Base-by-base conservation (phyloP, 331 rosid genomes). In the Acacia pycnantha region DNA sequence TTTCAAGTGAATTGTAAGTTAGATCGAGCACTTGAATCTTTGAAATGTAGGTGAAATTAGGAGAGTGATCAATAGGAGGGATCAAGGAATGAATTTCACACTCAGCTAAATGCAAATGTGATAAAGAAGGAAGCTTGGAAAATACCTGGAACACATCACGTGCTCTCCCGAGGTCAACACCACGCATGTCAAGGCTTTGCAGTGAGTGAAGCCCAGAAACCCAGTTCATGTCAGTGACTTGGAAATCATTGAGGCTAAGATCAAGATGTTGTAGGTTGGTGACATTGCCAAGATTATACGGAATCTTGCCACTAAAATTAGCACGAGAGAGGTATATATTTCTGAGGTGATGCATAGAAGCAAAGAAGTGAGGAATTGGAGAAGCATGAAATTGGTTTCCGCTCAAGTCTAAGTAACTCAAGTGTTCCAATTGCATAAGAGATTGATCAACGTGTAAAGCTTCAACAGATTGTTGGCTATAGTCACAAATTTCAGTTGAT, bases 331-430 rank as follows among this genome's bases (percentile, higher is more conserved):
- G 80, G 50, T 74, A 80, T 4, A 83, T 83, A 77, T 83, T 13
- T 9, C 19, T 66, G 2, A 88, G 19, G 0, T 74, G 41, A 37
- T 47, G 7, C 82, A 85, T 31, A 0, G 86, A 88, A 31, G 78
- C 78, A 11, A 88, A 15, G 79, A 80, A 83, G 11, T 31, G 18
- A 2, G 87, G 91, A 19, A 85, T 81, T 6, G 21, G 31, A 35
- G 72, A 51, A 1, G 54, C 85, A 2, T 46, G 50, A 16, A 85
- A 77, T 18, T 76, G n/a, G 37, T 81, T 81, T 53, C 58, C 31
- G 78, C 82, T 67, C 66, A 85, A 78, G 76, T 85, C 88, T 74
- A 85, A 40, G 46, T 85, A 31, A 68, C 22, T 81, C 76, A 85
- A 79, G 59, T 68, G 54, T 56, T 69, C 51, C 65, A 82, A 41